Evolutionary conservation across 352 stramenopile species (phyloP).

Genomic region (Phytophthora meadii): DNA sequence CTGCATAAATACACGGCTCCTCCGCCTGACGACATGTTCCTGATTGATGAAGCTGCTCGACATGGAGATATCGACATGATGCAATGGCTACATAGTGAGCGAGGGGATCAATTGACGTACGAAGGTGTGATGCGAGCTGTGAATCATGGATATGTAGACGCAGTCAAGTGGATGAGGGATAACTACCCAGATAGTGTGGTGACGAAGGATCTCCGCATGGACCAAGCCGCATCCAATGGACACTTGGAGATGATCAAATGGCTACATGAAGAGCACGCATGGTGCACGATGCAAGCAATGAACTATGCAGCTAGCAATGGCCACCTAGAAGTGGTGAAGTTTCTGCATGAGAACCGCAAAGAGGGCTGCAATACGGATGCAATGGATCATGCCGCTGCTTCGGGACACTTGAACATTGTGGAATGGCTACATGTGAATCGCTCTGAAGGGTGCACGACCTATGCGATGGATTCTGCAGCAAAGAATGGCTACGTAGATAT

Average conservation of each 20-base stretch:
- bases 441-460: slow-evolving; percentile 23
- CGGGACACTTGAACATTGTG: slow-evolving; percentile 28
- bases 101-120: slow-evolving; percentile 29
- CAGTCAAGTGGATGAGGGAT: slow-evolving; percentile 31
- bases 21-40: slow-evolving; percentile 23
- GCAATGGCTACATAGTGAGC: slow-evolving; percentile 31
- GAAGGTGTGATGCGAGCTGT: slow-evolving; percentile 35
- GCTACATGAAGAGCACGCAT: slow-evolving; percentile 27
- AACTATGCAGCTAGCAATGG: slow-evolving; percentile 22
- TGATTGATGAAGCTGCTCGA: slow-evolving; percentile 38
- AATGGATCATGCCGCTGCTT: slow-evolving; percentile 20
- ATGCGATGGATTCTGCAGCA: slow-evolving; percentile 22
- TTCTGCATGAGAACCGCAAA: slow-evolving; percentile 18
- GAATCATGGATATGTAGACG: slow-evolving; percentile 24
- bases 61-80: slow-evolving; percentile 41
- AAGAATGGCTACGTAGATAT: slow-evolving; percentile 30
- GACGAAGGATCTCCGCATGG: slow-evolving; percentile 27
- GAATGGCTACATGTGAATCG: slow-evolving; percentile 26
- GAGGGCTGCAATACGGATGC: slow-evolving; percentile 26
- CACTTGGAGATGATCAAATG: slow-evolving; percentile 39
- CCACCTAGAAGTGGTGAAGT: slow-evolving; percentile 29
- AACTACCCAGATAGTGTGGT: slow-evolving; percentile 23
- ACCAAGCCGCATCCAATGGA: slow-evolving; percentile 33
- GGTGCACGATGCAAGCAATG: slow-evolving; percentile 28
- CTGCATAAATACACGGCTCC: slow-evolving; percentile 27